A percentile compares a stretch with the other conserved stretches of the same genome.
Evolutionary conservation across 1,139 yeast species (phyloP).

Genomic region (Debaryomyces psychrophilus): DNA sequence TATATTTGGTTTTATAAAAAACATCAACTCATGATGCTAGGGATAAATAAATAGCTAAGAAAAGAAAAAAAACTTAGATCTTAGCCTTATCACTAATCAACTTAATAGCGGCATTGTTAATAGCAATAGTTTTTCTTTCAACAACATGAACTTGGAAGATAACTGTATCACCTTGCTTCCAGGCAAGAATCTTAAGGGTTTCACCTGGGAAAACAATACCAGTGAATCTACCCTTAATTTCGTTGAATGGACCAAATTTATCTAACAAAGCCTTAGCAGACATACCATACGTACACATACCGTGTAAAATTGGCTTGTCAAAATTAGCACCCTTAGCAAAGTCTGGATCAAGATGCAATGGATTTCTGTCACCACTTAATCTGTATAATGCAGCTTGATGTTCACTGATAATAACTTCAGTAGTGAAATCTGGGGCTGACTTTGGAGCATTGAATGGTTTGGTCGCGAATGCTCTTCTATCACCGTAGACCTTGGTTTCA

Average conservation of each 20-base stretch:
- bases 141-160: conserved; percentile 83
- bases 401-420: conserved; percentile 59
- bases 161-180: conserved; percentile 75
- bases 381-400: conserved; percentile 92
- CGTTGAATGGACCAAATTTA: conserved; percentile 78
- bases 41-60: neutral
- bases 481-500: conserved; percentile 52
- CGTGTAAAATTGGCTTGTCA: conserved; percentile 87
- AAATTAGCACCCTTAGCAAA: conserved; percentile 91
- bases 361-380: conserved; percentile 92
- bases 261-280: conserved; percentile 77
- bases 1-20: neutral
- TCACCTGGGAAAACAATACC: conserved; percentile 98
- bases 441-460: conserved; percentile 69
- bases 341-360: conserved; percentile 90
- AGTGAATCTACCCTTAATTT: conserved; percentile 88
- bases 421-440: conserved; percentile 66
- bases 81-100: conserved; percentile 51
- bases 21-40: neutral
- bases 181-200: conserved; percentile 76
- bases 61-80: conserved; percentile 25
- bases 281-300: conserved; percentile 86
- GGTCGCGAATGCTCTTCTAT: conserved; percentile 61
- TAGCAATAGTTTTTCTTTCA: conserved; percentile 78
- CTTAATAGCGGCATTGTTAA: conserved; percentile 87